Evolutionary conservation across 805 yeast species (phyloP).

Genomic region (Candida vaughaniae): DNA sequence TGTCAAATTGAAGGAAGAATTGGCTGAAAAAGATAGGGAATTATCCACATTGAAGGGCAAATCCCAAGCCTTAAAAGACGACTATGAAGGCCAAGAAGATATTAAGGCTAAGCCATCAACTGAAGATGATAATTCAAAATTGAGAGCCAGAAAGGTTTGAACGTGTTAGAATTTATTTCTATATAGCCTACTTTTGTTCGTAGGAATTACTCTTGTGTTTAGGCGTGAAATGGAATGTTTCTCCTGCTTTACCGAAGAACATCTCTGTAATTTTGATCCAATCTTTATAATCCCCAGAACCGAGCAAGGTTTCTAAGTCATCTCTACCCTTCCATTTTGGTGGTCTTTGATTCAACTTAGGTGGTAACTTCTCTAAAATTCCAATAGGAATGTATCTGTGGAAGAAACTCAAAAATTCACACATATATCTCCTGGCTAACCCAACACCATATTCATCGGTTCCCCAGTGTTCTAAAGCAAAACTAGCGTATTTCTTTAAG

Average conservation of each 20-base stretch:
- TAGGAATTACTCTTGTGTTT: conserved; percentile 93
- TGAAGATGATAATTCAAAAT: conserved; percentile 9
- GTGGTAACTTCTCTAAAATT: conserved; percentile 82
- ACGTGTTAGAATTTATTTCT: conserved; percentile 1
- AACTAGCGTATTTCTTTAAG: conserved; percentile 65
- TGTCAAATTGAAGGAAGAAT: conserved; percentile 42
- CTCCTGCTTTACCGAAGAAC: conserved; percentile 87
- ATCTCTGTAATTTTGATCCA: conserved; percentile 96
- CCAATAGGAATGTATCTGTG: conserved; percentile 96
- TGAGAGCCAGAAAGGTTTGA: conserved; percentile 16
- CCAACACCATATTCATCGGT: conserved; percentile 92
- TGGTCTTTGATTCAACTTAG: conserved; percentile 89
- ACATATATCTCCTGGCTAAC: conserved; percentile 82
- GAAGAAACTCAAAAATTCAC: conserved; percentile 92
- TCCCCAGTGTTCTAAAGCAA: conserved; percentile 96
- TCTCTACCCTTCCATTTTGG: conserved; percentile 91
- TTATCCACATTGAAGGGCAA: conserved; percentile 70
- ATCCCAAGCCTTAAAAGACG: conserved; percentile 61
- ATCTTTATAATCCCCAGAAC: conserved; percentile 80
- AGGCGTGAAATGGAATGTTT: conserved; percentile 76
- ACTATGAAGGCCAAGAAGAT: conserved; percentile 41
- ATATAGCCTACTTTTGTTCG: conserved; percentile 17
- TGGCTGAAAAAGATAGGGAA: conserved; percentile 60
- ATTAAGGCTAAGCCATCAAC: conserved; percentile 2
- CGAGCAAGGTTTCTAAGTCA: conserved; percentile 87